These are phyloP conservation scores for Solanum virginianum DNA, from an alignment of 257 asterid species.

Conservation along the genomic window DNA sequence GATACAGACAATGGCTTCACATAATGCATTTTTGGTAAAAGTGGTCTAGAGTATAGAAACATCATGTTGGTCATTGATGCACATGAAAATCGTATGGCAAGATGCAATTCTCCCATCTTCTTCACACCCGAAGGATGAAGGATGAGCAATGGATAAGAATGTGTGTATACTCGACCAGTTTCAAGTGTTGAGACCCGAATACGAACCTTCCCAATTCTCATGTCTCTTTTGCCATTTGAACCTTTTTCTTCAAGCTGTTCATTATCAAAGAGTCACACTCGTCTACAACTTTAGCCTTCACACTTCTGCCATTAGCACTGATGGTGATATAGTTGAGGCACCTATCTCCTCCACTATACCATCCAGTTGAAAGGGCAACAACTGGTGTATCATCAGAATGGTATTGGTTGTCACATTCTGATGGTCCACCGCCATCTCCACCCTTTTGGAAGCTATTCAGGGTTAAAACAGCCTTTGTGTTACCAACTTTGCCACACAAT, in stretches of 20 bases:
- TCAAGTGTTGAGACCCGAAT: constrained; percentile 81
- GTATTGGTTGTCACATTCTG: constrained; percentile 28
- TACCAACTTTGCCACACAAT: constrained; percentile 59
- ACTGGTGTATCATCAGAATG: constrained; percentile 25
- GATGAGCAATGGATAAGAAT: constrained; percentile 67
- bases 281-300: constrained; percentile 28
- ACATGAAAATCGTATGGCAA: constrained; percentile 81
- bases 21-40: constrained; percentile 87
- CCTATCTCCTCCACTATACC: constrained; percentile 21
- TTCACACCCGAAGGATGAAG: constrained; percentile 84
- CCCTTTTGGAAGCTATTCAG: constrained; percentile 34
- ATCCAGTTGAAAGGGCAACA: constrained; percentile 33
- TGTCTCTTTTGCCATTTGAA: constrained; percentile 37
- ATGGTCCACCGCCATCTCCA: constrained; percentile 32
- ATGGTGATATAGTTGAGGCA: constrained; percentile 12
- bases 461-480: constrained; percentile 24
- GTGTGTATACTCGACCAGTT: constrained; percentile 69
- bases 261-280: constrained; percentile 51
- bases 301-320: constrained; percentile 22
- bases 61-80: constrained; percentile 53
- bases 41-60: constrained; percentile 55
- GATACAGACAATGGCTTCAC: constrained; percentile 43
- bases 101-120: constrained; percentile 89
- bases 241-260: constrained; percentile 33
- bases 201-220: constrained; percentile 71